These are phyloP conservation scores for Xylariaceae sp. DNA, from an alignment of 2,329 filamentous ascomycete species.

Conservation along the genomic window DNA sequence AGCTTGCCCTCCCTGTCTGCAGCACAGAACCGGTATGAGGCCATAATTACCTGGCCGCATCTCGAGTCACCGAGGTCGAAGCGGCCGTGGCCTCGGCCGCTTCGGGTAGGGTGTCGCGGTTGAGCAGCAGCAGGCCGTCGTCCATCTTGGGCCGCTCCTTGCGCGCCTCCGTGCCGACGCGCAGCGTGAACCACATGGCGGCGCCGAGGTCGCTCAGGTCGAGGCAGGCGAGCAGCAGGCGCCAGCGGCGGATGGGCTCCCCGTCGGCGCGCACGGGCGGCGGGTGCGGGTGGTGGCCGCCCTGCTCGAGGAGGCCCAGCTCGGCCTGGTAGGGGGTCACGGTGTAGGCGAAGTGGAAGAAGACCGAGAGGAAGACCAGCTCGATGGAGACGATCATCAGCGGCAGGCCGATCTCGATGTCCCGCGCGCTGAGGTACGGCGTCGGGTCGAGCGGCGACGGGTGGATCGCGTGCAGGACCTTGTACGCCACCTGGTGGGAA, in stretches of 20 bases:
- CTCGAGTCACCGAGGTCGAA: too few species aligned
- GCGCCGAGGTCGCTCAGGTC: background rate
- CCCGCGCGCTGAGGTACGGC: conserved; percentile 1
- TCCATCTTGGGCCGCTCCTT: background rate
- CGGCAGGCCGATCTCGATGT: conserved; percentile 1
- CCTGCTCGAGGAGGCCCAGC: too few species aligned
- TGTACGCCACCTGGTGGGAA: background rate
- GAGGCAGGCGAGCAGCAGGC: background rate
- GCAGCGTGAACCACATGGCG: background rate
- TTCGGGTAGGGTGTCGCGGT: too few species aligned
- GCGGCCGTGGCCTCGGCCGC: too few species aligned
- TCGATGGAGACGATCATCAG: conserved; percentile 2
- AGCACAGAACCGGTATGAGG: too few species aligned
- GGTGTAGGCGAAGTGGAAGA: background rate
- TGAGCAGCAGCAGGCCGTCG: background rate
- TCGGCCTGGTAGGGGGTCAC: background rate
- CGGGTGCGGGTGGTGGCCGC: conserved; percentile 41
- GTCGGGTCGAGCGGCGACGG: conserved; percentile 1
- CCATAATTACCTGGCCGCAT: too few species aligned
- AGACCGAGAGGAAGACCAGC: conserved; percentile 2
- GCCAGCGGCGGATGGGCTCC: background rate
- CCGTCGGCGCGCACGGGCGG: background rate
- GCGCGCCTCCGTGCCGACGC: background rate
- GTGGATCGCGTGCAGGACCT: background rate
- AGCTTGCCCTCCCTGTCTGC: too few species aligned